A percentile compares a stretch with the other conserved stretches of the same genome.
Conservation (phyloP, 257 asterid genomes). For the Jasminum sambac region DNA sequence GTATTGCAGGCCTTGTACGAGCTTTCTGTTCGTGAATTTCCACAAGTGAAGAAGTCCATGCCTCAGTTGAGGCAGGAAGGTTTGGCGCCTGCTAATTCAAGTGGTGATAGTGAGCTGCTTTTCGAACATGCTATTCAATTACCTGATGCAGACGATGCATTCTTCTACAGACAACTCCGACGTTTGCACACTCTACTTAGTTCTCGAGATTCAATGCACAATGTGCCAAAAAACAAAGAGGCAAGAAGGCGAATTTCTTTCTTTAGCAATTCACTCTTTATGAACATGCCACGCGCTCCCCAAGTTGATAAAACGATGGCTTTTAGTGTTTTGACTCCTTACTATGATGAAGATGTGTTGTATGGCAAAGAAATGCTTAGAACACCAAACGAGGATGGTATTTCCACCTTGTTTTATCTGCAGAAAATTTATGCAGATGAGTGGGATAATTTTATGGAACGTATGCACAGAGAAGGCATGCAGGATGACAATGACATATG, state of each 20-base stretch:
- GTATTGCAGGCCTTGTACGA: slow-evolving; percentile 84
- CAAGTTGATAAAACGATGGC: slow-evolving; percentile 94
- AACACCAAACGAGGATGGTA: slow-evolving; percentile 84
- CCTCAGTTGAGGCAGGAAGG: slow-evolving; percentile 72
- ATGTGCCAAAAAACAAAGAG: slow-evolving; percentile 72
- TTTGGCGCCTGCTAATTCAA: slow-evolving; percentile 45
- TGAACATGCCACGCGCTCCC: slow-evolving; percentile 96
- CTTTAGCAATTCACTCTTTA: slow-evolving; percentile 91
- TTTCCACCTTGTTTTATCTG: slow-evolving; percentile 79
- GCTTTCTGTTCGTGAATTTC: slow-evolving; percentile 66
- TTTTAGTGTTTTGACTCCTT: slow-evolving; percentile 94
- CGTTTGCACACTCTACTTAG: slow-evolving; percentile 74
- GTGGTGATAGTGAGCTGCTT: slow-evolving; percentile 42
- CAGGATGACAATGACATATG: slow-evolving; percentile 62
- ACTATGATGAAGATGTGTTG: slow-evolving; percentile 88
- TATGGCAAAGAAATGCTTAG: slow-evolving; percentile 78
- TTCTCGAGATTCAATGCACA: slow-evolving; percentile 78
- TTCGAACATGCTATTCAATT: slow-evolving; percentile 64
- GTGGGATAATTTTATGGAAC: slow-evolving; percentile 83
- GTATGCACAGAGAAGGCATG: slow-evolving; percentile 86
- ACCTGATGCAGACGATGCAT: slow-evolving; percentile 58
- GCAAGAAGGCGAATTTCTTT: slow-evolving; percentile 79
- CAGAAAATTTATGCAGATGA: slow-evolving; percentile 84
- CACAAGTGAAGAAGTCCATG: slow-evolving; percentile 56
- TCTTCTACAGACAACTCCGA: slow-evolving; percentile 72